Percentiles rank a stretch among this genome's conserved stretches.
Conservation (phyloP, 225 moss, liverwort and hornwort species). For the Pleurozium schreberi region DNA sequence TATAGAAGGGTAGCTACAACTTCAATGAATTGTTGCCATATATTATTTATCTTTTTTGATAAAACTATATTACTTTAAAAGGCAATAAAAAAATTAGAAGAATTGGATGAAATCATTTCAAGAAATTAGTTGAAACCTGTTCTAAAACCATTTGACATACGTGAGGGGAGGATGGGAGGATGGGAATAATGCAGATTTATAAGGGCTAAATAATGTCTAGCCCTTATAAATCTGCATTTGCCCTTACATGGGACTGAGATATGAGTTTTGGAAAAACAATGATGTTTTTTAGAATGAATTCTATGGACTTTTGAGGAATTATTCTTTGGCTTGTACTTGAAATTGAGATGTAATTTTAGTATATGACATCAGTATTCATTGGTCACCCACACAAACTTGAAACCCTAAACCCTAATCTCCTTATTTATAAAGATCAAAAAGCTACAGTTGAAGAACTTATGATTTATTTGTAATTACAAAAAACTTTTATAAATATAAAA, state of each 20-base stretch:
- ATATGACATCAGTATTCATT: too few relatives aligned
- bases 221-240: background rate
- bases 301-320: background rate
- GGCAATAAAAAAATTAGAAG: background rate
- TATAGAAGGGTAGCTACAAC: background rate
- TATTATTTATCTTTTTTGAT: background rate
- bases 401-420: rapidly evolving
- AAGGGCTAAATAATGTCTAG: too few relatives aligned
- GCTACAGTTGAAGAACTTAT: background rate
- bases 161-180: rapidly evolving
- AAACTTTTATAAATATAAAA: background rate
- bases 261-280: background rate
- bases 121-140: background rate
- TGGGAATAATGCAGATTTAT: too few relatives aligned
- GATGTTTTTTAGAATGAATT: background rate
- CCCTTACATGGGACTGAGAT: background rate
- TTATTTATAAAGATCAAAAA: background rate
- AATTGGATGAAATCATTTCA: background rate
- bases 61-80: background rate
- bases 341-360: background rate
- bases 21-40: background rate
- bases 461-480: background rate
- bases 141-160: background rate
- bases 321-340: rapidly evolving
- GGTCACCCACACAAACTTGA: background rate